Evolutionary conservation across 2,329 filamentous ascomycete species (phyloP), one percentile per base, ranked within the genome.

Genomic region (Drechslerella dactyloides): DNA sequence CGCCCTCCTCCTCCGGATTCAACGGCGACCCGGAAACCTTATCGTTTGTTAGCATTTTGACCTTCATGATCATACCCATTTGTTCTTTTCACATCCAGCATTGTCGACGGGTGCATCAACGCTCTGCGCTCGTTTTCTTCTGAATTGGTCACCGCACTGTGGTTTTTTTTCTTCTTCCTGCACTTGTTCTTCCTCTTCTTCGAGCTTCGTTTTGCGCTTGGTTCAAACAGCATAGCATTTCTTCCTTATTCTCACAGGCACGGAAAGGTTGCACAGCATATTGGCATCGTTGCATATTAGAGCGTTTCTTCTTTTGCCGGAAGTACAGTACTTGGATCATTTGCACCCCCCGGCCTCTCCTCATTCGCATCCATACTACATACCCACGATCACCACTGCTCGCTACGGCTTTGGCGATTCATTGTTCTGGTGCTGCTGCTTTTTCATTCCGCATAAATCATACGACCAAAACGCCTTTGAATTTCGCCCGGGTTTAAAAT

Each of bases 251-350:
- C 40, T 64, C 60, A 51, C 60, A 64, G 54, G 68, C 68, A 72
- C 68, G 64, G 60, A 61, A 72, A 54, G 68, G 60, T 72, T 72
- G 60, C 60, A 72, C 60, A 72, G 68, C 68, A 72, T 72, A 72
- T 64, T 59, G 68, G 57, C 68, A 72, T 72, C 59, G 60, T 72
- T 72, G 68, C 68, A 72, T 72, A 72, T 72, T 72, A 72, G 68
- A 72, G 68, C 68, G 68, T 65, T 61, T 65, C 53, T 56, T 46
- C 37, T 63, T 63, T 48, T 10, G 19, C 17, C 17, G 44, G n/a
- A 48, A 19, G 5, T 19, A 33, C 40, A n/a, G n/a, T n/a, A n/a
- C 37, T 60, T 63, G 55, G 56, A 52, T 52, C 51, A 48, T 23
- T 40, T 27, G 58, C 58, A 69, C 52, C 54, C 58, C 60, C 56